Base-by-base conservation (phyloP, 192 early-diverging fungal genomes). In the Backusella macrospora region DNA sequence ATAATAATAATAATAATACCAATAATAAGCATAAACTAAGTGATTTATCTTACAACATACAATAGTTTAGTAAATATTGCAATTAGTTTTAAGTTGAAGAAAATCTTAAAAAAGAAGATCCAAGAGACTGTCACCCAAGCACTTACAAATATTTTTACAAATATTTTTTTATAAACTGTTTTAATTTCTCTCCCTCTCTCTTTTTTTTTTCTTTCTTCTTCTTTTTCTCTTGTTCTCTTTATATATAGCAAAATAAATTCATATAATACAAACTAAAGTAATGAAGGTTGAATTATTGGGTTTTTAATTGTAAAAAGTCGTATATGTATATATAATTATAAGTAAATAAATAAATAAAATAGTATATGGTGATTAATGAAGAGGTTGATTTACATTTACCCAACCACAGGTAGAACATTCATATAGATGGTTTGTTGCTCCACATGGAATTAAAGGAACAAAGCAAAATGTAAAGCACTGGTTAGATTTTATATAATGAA, bases 401-500 rank as follows among this genome's bases (percentile, higher is more conserved):
- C 80, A 76, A 16, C 80, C 76, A 46, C 80, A 82, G n/a, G 80
- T 82, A 23, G 43, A 46, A 68, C 80, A 82, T 39, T 76, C 76
- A 16, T 82, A 82, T 0, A 76, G 62, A 12, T 73, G 23, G n/a
- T 68, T 68, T 13, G 76, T 76, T 34, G 46, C 46, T 55, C 76
- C 74, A 55, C 76, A 78, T n/a, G 80, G 80, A 18, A 82, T 82
- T 5, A 82, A 23, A 2, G 80, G 80, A 66, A 82, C 45, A 47
- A 82, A 82, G 48, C 76, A 82, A 63, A 82, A 78, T 0, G 80
- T 82, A 62, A 82, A 82, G 62, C 76, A 82, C 13, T 82, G 68
- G 46, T 78, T 77, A 14, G 67, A 48, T 37, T 74, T 78, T 38
- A 76, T 70, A 14, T 59, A 72, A 34, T 78, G 40, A 45, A 82